These are phyloP conservation scores for Penicillium verrucosum DNA, from an alignment of 2,329 filamentous ascomycete species.

Conservation along the genomic window DNA sequence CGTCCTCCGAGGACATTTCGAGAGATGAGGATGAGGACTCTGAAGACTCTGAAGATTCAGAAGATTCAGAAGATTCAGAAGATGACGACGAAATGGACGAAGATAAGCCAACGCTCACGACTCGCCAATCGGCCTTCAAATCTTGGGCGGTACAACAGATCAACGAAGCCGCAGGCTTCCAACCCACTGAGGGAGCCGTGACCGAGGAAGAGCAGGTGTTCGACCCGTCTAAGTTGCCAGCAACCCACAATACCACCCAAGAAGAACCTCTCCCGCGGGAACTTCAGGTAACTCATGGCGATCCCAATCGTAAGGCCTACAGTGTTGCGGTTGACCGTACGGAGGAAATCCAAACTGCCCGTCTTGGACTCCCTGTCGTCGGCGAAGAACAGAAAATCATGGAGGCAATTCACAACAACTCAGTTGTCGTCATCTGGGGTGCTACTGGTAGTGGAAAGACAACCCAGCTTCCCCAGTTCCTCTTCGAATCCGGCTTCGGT, in stretches of 20 bases:
- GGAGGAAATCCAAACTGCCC: conserved; percentile 71
- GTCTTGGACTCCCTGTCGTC: conserved; percentile 81
- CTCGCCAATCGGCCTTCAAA: conserved; percentile 72
- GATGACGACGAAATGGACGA: conserved; percentile 22
- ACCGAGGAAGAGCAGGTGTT: conserved; percentile 34
- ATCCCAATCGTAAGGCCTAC: conserved; percentile 66
- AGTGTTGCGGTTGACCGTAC: conserved; percentile 69
- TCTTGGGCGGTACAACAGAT: conserved; percentile 84
- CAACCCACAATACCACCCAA: conserved; percentile 37
- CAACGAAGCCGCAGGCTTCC: conserved; percentile 75
- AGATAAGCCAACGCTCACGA: conserved; percentile 24
- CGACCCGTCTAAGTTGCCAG: conserved; percentile 31
- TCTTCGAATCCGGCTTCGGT: conserved; percentile 91
- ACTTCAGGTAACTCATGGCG: conserved; percentile 38
- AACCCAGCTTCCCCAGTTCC: conserved; percentile 92
- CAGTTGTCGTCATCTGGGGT: conserved; percentile 87
- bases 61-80: conserved; percentile 19
- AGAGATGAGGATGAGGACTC: conserved; percentile 13
- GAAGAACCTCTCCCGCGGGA: conserved; percentile 42
- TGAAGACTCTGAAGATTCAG: conserved; percentile 16
- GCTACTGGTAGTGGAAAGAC: conserved; percentile 97
- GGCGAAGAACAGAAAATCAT: conserved; percentile 96
- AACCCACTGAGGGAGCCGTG: conserved; percentile 44
- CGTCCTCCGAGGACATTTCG: conserved; percentile 8
- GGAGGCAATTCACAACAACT: conserved; percentile 92